Conservation (phyloP, 208 protist genomes). For the Novymonas esmeraldas region DNA sequence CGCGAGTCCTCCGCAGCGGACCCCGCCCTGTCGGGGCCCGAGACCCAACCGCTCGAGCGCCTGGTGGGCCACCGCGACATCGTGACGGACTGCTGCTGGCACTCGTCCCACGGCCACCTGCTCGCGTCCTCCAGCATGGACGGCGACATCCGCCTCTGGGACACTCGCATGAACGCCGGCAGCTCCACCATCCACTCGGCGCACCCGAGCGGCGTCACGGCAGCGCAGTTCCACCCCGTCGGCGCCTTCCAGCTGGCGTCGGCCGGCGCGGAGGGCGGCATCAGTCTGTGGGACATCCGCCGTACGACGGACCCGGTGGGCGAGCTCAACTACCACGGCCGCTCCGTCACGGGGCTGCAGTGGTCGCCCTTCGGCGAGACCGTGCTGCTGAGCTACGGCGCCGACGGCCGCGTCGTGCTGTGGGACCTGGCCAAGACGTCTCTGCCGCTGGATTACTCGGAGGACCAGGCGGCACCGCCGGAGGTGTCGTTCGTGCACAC, state of each 20-base stretch:
- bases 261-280: conserved; percentile 33
- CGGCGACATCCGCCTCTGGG: conserved; percentile 89
- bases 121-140: conserved; percentile 96
- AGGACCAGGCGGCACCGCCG: conserved; percentile 51
- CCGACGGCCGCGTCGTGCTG: conserved; percentile 58
- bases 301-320: conserved; percentile 24
- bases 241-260: conserved; percentile 61
- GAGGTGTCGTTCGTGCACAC: conserved; percentile 95
- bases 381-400: conserved; percentile 43
- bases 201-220: conserved; percentile 42
- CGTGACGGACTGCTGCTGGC: conserved; percentile 96
- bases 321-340: conserved; percentile 48
- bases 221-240: conserved; percentile 57
- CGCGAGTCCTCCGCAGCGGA: conserved; percentile 8
- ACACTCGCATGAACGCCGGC: conserved; percentile 54
- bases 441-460: conserved; percentile 41
- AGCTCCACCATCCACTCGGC: conserved; percentile 34
- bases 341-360: conserved; percentile 47
- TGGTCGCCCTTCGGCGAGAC: conserved; percentile 61
- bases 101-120: conserved; percentile 78
- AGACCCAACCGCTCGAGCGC: conserved; percentile 41
- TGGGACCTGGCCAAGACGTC: conserved; percentile 57
- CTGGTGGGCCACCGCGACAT: conserved; percentile 56
- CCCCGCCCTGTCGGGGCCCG: conserved; percentile 23
- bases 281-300: conserved; percentile 65